Percentiles rank a stretch among this genome's conserved stretches.
Conservation (phyloP, 2,329 filamentous ascomycete genomes). For the Fusarium brachygibbosum region DNA sequence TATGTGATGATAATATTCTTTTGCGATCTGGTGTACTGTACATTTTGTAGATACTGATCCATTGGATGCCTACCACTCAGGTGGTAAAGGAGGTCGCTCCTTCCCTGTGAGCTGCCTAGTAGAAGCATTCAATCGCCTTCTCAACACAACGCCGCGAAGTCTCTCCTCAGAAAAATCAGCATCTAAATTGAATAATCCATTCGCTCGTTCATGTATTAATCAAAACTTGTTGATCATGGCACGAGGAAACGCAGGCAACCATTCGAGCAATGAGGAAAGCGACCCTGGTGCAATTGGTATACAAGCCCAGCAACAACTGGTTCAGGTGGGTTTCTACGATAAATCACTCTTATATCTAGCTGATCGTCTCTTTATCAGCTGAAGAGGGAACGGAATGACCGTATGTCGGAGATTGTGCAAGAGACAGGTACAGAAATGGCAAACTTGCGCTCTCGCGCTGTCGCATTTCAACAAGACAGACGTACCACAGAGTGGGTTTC, state of each 20-base stretch:
- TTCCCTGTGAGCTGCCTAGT: constrained; percentile 4
- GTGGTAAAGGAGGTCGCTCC: constrained; percentile 7
- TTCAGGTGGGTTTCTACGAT: constrained; percentile 33
- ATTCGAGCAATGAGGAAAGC: constrained; percentile 37
- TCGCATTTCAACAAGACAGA: constrained; percentile 42
- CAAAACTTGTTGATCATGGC: constrained; percentile 26
- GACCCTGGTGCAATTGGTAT: constrained; percentile 45
- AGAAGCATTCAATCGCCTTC: neutral
- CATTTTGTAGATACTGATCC: neutral
- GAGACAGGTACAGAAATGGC: constrained; percentile 47
- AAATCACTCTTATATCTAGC: neutral
- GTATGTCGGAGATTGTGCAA: constrained; percentile 42
- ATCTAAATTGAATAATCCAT: neutral
- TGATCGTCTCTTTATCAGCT: constrained; percentile 43
- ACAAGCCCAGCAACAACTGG: constrained; percentile 49
- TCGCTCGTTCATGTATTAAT: neutral
- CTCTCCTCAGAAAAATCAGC: too few species aligned
- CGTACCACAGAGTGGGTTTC: constrained; percentile 43
- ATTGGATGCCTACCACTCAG: neutral
- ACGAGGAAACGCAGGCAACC: constrained; percentile 27
- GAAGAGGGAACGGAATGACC: constrained; percentile 50
- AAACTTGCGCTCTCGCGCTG: constrained; percentile 42
- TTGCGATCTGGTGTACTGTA: neutral
- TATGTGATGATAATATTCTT: constrained; percentile 6
- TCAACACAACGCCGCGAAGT: neutral